Percentiles rank a stretch among this genome's conserved stretches.
Evolutionary conservation across 2,329 filamentous ascomycete species (phyloP).

Genomic region (Pezicula neosporulosa): DNA sequence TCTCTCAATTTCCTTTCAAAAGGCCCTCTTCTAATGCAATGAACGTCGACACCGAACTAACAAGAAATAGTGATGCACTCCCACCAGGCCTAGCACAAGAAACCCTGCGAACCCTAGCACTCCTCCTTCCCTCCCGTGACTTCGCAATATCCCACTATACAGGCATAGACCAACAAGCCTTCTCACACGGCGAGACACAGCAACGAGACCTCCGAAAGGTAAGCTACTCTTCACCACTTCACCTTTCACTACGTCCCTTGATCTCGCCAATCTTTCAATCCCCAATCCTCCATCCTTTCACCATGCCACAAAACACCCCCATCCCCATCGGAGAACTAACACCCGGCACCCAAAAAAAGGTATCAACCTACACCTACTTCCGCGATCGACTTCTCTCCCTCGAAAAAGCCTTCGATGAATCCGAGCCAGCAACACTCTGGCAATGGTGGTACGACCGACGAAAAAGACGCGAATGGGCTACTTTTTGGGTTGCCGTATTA

Average conservation of each 20-base stretch:
- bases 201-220: constrained; percentile 28
- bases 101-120: constrained; percentile 30
- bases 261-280: too few species aligned
- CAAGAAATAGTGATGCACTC: constrained; percentile 15
- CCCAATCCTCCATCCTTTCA: too few species aligned
- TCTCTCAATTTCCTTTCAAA: too few species aligned
- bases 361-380: constrained; percentile 28
- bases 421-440: constrained; percentile 27
- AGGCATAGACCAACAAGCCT: constrained; percentile 15
- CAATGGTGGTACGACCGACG: constrained; percentile 41
- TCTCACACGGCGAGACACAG: neutral
- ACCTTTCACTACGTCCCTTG: too few species aligned
- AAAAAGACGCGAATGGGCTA: constrained; percentile 39
- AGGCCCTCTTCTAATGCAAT: neutral
- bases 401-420: constrained; percentile 37
- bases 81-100: constrained; percentile 29
- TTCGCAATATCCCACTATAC: constrained; percentile 16
- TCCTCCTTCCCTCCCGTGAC: constrained; percentile 31
- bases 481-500: constrained; percentile 36
- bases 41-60: neutral
- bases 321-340: too few species aligned
- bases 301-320: too few species aligned
- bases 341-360: too few species aligned
- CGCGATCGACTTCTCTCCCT: constrained; percentile 36
- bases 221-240: neutral